These are phyloP conservation scores for Leccinum fibrillosum DNA, from an alignment of 768 basidiomycete species.

Conservation along the genomic window DNA sequence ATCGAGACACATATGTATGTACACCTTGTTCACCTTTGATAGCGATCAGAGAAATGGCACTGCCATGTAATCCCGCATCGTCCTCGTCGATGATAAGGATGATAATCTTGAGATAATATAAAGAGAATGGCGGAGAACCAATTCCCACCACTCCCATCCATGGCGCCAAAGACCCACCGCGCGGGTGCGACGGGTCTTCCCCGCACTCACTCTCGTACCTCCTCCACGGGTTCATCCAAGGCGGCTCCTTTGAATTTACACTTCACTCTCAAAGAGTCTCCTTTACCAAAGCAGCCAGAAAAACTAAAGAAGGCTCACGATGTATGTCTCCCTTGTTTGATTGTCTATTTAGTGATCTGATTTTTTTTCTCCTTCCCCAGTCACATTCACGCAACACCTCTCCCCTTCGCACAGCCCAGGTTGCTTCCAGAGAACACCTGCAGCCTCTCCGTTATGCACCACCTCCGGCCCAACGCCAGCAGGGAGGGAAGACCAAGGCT, in stretches of 20 bases:
- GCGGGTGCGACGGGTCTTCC: constrained; percentile 42
- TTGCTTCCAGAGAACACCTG: constrained; percentile 30
- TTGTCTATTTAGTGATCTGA: constrained; percentile 16
- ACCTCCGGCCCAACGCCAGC: constrained; percentile 27
- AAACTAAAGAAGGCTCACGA: constrained; percentile 48
- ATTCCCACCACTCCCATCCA: constrained; percentile 28
- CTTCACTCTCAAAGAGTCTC: constrained; percentile 62
- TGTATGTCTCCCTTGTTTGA: neutral
- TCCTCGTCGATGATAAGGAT: constrained; percentile 12
- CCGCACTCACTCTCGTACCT: constrained; percentile 62
- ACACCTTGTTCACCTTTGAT: neutral
- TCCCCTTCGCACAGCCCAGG: constrained; percentile 23
- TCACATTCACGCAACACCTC: constrained; percentile 24
- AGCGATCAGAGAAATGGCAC: neutral
- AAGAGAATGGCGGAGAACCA: constrained; percentile 30
- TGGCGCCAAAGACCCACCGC: constrained; percentile 53
- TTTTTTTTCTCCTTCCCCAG: constrained; percentile 8
- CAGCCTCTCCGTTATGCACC: constrained; percentile 34
- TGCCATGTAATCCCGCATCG: constrained; percentile 5
- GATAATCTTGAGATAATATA: constrained; percentile 10
- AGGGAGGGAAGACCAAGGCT: constrained; percentile 38
- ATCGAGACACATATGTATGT: neutral
- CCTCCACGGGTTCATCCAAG: constrained; percentile 54
- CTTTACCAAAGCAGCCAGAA: constrained; percentile 42
- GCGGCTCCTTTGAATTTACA: constrained; percentile 58